Conservation (phyloP, 1,284 basidiomycete species). For the Microbotryum violaceum region DNA sequence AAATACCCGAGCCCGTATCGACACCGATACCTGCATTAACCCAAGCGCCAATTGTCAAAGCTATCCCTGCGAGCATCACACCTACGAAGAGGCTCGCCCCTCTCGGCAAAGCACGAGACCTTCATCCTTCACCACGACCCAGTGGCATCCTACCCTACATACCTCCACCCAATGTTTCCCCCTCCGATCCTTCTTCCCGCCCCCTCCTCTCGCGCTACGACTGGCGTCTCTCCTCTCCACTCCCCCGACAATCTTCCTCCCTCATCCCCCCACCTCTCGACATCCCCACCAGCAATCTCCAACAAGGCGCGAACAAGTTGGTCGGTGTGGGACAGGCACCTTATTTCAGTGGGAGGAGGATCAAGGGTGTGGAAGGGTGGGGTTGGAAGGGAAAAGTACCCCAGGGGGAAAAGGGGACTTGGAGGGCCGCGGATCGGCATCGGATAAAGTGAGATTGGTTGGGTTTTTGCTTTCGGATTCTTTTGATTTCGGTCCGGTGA, state of each 20-base stretch:
- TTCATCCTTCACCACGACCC: no score
- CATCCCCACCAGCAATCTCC: slow-evolving; percentile 2
- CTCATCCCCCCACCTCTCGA: slow-evolving; percentile 8
- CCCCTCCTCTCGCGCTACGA: slow-evolving; percentile 30
- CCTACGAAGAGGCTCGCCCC: no score
- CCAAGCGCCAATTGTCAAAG: no score
- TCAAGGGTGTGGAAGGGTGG: slow-evolving; percentile 6
- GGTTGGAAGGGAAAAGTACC: slow-evolving; percentile 23
- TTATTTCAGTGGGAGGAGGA: neutral
- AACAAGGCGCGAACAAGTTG: slow-evolving; percentile 25
- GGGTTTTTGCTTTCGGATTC: neutral
- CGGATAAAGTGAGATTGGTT: slow-evolving; percentile 6
- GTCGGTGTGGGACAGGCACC: slow-evolving; percentile 22
- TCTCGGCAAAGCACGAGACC: no score
- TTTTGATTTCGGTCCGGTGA: no score
- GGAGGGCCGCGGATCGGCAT: slow-evolving; percentile 15
- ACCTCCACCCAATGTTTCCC: no score
- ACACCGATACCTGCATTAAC: no score
- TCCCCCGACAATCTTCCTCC: slow-evolving; percentile 1
- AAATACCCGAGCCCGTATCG: no score
- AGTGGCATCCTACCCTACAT: no score
- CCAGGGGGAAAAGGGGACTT: slow-evolving; percentile 7
- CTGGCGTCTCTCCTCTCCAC: slow-evolving; percentile 31
- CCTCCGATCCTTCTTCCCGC: no score
- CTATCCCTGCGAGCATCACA: no score